Evolutionary conservation across 2,329 filamentous ascomycete genomes (phyloP).

Genomic region (Leptographium wingfieldii): DNA sequence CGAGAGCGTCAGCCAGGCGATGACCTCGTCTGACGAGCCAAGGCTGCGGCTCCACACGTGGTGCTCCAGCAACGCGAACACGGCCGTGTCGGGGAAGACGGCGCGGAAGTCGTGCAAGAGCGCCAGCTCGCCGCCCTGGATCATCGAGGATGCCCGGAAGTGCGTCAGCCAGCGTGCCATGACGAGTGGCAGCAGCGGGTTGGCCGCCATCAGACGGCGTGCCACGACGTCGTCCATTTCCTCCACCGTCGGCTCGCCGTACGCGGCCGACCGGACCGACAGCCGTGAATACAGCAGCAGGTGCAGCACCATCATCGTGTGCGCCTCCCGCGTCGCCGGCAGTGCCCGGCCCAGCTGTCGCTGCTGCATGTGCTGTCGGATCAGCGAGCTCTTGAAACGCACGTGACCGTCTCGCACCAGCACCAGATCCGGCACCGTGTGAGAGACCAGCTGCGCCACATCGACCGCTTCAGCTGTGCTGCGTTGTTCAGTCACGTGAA

Average conservation of each 20-base stretch:
- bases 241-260: constrained; percentile 19
- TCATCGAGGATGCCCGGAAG: constrained; percentile 21
- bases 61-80: constrained; percentile 23
- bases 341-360: constrained; percentile 22
- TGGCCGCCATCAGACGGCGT: constrained; percentile 15
- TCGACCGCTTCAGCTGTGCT: not conserved
- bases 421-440: constrained; percentile 17
- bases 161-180: constrained; percentile 24
- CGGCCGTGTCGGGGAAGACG: constrained; percentile 23
- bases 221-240: constrained; percentile 15
- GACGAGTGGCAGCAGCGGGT: constrained; percentile 22
- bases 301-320: constrained; percentile 20
- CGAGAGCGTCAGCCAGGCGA: constrained; percentile 20
- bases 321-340: constrained; percentile 20
- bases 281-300: constrained; percentile 24
- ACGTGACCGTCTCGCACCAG: constrained; percentile 21
- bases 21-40: constrained; percentile 12
- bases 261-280: constrained; percentile 12
- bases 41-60: constrained; percentile 15
- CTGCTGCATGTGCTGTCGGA: constrained; percentile 19
- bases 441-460: not conserved
- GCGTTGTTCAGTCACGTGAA: not conserved
- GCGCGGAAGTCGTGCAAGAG: constrained; percentile 22
- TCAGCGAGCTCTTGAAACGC: constrained; percentile 24
- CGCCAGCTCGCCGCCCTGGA: constrained; percentile 15